Percentiles rank a stretch among this genome's conserved stretches.
Evolutionary conservation across 2,329 filamentous ascomycete genomes (phyloP).

Genomic region (Fusarium globosum): DNA sequence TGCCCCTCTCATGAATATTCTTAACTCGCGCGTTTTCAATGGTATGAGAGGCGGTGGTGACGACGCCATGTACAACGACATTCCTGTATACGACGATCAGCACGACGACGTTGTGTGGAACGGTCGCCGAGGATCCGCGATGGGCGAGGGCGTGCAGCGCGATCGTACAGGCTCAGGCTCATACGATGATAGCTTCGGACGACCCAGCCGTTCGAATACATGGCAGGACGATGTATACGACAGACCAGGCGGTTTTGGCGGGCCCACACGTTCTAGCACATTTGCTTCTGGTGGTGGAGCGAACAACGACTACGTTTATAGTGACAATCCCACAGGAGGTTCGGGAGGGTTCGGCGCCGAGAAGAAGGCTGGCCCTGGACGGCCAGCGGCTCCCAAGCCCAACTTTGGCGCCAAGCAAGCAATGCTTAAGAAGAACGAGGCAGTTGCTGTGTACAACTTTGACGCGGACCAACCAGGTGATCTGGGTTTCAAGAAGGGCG

Average conservation of each 20-base stretch:
- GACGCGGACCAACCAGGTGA: constrained; percentile 94
- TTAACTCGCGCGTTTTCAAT: constrained; percentile 87
- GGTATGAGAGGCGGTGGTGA: constrained; percentile 66
- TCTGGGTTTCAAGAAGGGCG: constrained; percentile 95
- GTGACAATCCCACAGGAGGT: constrained; percentile 54
- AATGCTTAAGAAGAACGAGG: constrained; percentile 77
- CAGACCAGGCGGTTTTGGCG: constrained; percentile 57
- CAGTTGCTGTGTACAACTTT: constrained; percentile 91
- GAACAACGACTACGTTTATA: constrained; percentile 65
- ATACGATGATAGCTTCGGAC: constrained; percentile 63
- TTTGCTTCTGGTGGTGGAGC: constrained; percentile 56
- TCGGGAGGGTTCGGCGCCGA: constrained; percentile 43
- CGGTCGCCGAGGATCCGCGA: constrained; percentile 75
- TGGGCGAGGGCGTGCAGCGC: constrained; percentile 70
- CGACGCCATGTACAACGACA: constrained; percentile 90
- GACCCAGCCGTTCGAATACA: constrained; percentile 72
- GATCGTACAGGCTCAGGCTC: constrained; percentile 49
- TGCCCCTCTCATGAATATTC: constrained; percentile 83
- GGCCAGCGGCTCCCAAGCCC: constrained; percentile 90
- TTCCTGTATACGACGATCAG: constrained; percentile 85
- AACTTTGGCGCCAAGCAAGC: constrained; percentile 73
- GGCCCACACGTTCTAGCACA: constrained; percentile 63
- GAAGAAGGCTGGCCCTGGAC: constrained; percentile 70
- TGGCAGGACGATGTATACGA: constrained; percentile 84
- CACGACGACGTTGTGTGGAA: constrained; percentile 90